Evolutionary conservation across 2,329 filamentous ascomycete species (phyloP).

Genomic region (Phyllachora maydis): DNA sequence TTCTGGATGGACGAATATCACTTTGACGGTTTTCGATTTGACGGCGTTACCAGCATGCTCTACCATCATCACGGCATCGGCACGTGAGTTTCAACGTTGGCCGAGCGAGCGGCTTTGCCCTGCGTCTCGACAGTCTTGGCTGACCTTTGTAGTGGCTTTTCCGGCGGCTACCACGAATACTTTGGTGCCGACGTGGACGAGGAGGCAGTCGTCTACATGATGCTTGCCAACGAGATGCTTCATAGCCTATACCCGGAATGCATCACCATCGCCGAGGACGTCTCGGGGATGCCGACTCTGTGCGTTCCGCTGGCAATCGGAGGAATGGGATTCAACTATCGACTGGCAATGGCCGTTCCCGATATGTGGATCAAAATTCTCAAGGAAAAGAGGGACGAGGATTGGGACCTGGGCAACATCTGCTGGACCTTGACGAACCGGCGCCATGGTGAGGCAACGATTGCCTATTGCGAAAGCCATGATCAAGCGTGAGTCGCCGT

Average conservation of each 20-base stretch:
- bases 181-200: conserved; percentile 80
- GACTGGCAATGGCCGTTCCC: conserved; percentile 90
- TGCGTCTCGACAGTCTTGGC: conserved; percentile 2
- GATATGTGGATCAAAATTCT: conserved; percentile 99
- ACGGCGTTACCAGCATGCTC: conserved; percentile 96
- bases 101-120: background rate
- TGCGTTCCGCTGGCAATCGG: conserved; percentile 72
- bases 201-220: conserved; percentile 84
- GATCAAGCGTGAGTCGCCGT: conserved; percentile 66
- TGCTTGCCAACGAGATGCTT: conserved; percentile 91
- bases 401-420: conserved; percentile 80
- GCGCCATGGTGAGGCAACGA: conserved; percentile 91
- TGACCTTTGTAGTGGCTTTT: conserved; percentile 55
- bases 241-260: conserved; percentile 71
- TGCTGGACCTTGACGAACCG: conserved; percentile 80
- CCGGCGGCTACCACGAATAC: conserved; percentile 95
- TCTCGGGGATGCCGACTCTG: conserved; percentile 95
- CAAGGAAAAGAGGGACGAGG: conserved; percentile 76
- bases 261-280: conserved; percentile 91
- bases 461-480: conserved; percentile 92
- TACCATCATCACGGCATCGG: conserved; percentile 93
- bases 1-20: conserved; percentile 99
- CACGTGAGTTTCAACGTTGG: conserved; percentile 40
- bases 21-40: conserved; percentile 95
- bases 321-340: conserved; percentile 91